A percentile compares a stretch with the other conserved stretches of the same genome.
Conservation (phyloP, 2,329 filamentous ascomycete species). For the Lizonia empirigonia region DNA sequence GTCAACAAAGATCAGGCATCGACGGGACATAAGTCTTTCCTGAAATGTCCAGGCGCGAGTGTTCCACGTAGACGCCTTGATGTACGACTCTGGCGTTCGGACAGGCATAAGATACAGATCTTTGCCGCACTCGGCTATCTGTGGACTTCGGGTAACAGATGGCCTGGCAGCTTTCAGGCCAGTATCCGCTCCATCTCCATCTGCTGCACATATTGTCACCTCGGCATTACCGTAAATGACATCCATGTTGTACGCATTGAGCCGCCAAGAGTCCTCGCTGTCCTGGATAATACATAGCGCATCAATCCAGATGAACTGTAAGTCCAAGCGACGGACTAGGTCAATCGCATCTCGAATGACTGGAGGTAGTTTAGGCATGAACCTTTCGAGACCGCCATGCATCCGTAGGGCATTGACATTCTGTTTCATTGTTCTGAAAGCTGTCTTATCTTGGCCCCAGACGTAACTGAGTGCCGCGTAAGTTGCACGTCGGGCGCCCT, state of each 20-base stretch:
- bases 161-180: background rate
- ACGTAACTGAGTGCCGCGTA: background rate
- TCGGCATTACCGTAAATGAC: background rate
- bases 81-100: background rate
- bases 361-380: background rate
- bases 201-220: background rate
- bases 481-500: background rate
- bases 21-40: constrained; percentile 15
- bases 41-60: constrained; percentile 24
- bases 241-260: background rate
- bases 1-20: constrained; percentile 12
- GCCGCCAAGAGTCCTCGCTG: background rate
- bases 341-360: background rate
- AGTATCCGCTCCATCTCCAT: background rate
- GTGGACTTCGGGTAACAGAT: background rate
- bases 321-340: background rate
- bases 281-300: background rate
- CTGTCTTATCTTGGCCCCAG: background rate
- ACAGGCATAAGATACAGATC: background rate
- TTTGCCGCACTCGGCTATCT: background rate
- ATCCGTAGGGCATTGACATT: background rate
- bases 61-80: constrained; percentile 10
- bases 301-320: background rate
- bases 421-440: background rate
- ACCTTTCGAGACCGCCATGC: background rate